A percentile compares a stretch with the other conserved stretches of the same genome.
phyloP scores from a whole-genome alignment of 2,329 filamentous ascomycete genomes.

The Conoideocrella luteorostrata region DNA sequence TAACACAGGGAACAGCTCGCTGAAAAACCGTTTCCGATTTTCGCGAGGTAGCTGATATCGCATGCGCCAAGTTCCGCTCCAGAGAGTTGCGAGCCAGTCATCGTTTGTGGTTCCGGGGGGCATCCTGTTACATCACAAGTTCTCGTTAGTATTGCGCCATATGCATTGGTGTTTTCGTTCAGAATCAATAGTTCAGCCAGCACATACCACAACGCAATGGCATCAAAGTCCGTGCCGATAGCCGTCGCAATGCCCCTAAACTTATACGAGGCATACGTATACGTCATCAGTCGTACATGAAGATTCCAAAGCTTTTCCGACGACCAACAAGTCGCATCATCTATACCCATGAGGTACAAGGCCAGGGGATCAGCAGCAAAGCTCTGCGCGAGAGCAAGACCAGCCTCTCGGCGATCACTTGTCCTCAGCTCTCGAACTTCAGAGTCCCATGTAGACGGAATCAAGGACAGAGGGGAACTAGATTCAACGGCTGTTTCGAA shows the following conservation, averaged over 20 bases:
- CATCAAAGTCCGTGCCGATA: slow-evolving; percentile 69
- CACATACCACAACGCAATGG: slow-evolving; percentile 68
- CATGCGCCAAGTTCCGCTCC: slow-evolving; percentile 72
- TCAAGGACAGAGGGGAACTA: slow-evolving; percentile 34
- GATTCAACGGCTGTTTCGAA: slow-evolving; percentile 2
- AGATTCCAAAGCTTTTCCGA: slow-evolving; percentile 68
- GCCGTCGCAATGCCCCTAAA: slow-evolving; percentile 68
- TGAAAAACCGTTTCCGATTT: slow-evolving; percentile 67
- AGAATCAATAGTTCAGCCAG: too few species aligned
- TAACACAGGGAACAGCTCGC: slow-evolving; percentile 69
- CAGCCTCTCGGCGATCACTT: slow-evolving; percentile 65
- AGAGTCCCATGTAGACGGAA: slow-evolving; percentile 47
- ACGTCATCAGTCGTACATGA: slow-evolving; percentile 71
- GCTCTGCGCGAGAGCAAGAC: slow-evolving; percentile 65
- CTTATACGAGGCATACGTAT: slow-evolving; percentile 69
- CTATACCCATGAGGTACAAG: slow-evolving; percentile 67
- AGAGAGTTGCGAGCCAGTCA: slow-evolving; percentile 63
- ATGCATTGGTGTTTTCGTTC: too few species aligned
- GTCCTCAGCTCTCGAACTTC: slow-evolving; percentile 57
- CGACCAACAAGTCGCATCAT: slow-evolving; percentile 56
- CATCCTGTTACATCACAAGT: too few species aligned
- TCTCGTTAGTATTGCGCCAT: too few species aligned
- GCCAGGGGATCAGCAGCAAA: slow-evolving; percentile 71
- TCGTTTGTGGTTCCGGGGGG: slow-evolving; percentile 69
- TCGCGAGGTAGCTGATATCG: slow-evolving; percentile 67